phyloP scores from a whole-genome alignment of 768 basidiomycete genomes.

The Lactarius pseudohatsudake region DNA sequence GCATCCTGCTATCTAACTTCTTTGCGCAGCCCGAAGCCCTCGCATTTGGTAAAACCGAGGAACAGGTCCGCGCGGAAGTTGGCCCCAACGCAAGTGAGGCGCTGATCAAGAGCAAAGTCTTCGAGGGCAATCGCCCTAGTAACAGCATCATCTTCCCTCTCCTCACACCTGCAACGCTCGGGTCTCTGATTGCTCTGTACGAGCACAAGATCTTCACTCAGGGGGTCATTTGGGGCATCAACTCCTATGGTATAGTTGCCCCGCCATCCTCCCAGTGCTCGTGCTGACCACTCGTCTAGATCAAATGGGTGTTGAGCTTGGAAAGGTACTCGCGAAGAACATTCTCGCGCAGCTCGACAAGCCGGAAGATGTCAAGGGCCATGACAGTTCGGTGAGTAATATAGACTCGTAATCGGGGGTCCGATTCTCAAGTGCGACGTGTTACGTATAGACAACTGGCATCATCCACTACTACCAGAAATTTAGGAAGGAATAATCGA shows the following conservation, averaged over 20 bases:
- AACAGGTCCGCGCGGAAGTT: constrained; percentile 70
- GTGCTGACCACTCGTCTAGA: constrained; percentile 45
- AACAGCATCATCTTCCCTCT: constrained; percentile 95
- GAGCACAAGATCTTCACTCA: constrained; percentile 99
- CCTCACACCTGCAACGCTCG: constrained; percentile 86
- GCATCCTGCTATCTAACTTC: constrained; percentile 96
- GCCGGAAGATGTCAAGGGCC: constrained; percentile 76
- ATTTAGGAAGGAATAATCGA: constrained; percentile 65
- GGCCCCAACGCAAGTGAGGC: constrained; percentile 73
- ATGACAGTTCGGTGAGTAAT: constrained; percentile 73
- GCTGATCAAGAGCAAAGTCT: constrained; percentile 94
- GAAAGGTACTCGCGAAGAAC: constrained; percentile 95
- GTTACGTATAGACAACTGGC: constrained; percentile 72
- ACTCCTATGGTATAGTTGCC: constrained; percentile 76
- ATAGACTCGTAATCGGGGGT: neutral
- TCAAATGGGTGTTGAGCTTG: constrained; percentile 99
- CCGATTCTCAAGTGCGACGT: constrained; percentile 5
- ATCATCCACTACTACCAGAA: constrained; percentile 97
- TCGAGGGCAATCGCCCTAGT: constrained; percentile 95
- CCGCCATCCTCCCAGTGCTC: neutral
- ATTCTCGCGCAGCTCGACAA: constrained; percentile 87
- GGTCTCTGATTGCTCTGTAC: constrained; percentile 85
- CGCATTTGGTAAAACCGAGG: constrained; percentile 96
- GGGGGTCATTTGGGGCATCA: constrained; percentile 97
- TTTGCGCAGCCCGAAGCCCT: constrained; percentile 98